Evolutionary conservation across 306 rosid genomes (phyloP).

Genomic region (Clitoria ternatea): DNA sequence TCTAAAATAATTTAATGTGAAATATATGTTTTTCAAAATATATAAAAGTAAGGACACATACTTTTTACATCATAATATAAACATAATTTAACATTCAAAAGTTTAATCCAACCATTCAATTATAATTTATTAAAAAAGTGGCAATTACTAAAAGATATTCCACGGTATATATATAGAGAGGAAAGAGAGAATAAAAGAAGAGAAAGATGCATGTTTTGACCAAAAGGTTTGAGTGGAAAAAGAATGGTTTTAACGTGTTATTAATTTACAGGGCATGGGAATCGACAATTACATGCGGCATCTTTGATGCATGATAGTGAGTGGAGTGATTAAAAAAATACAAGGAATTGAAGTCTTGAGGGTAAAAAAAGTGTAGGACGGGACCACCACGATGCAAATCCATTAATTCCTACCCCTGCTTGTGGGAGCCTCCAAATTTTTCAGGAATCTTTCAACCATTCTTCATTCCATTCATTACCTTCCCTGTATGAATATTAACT

Average conservation of each 20-base stretch:
- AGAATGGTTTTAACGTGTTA: not conserved
- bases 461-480: constrained; percentile 6
- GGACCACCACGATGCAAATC: constrained; percentile 26
- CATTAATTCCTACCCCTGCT: constrained; percentile 14
- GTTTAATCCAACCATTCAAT: no score
- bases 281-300: constrained; percentile 18
- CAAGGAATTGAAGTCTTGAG: not conserved
- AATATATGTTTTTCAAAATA: no score
- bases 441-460: constrained; percentile 23
- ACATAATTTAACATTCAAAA: no score
- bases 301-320: constrained; percentile 16
- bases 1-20: no score
- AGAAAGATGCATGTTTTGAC: not conserved
- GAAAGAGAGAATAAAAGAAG: not conserved
- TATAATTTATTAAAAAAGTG: no score
- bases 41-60: no score
- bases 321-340: not conserved
- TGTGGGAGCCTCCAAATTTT: constrained; percentile 32
- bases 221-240: not conserved
- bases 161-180: no score
- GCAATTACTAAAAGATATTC: no score
- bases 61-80: no score
- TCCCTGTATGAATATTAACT: no score
- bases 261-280: not conserved
- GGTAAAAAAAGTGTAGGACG: not conserved